These are phyloP conservation scores for Knoxia roxburghii DNA, from an alignment of 257 asterid species.

Conservation along the genomic window DNA sequence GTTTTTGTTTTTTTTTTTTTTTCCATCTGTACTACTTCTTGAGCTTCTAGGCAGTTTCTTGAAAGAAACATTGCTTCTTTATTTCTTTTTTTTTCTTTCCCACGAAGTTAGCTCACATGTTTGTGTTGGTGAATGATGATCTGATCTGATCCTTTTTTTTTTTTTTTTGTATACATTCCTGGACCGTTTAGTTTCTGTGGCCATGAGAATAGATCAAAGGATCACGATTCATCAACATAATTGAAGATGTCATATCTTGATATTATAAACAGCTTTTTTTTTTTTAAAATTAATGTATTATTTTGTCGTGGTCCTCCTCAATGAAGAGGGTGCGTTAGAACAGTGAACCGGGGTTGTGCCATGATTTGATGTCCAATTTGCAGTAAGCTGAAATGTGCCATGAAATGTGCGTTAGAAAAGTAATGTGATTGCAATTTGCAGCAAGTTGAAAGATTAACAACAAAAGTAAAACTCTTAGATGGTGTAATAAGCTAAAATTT, in stretches of 20 bases:
- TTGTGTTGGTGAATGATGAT: neutral
- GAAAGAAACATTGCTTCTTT: neutral
- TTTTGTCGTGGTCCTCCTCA: neutral
- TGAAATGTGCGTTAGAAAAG: no score
- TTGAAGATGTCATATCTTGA: conserved; percentile 1
- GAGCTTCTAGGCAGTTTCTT: neutral
- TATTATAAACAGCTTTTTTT: neutral
- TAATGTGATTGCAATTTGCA: neutral
- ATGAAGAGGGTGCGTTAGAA: neutral
- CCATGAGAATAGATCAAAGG: conserved; percentile 5
- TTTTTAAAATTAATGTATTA: neutral
- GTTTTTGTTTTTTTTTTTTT: neutral
- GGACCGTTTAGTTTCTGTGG: neutral
- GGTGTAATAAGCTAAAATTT: neutral
- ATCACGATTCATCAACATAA: neutral
- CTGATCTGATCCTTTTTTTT: neutral
- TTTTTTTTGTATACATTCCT: neutral
- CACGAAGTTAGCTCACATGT: neutral
- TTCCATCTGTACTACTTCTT: neutral
- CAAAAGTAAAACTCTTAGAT: neutral
- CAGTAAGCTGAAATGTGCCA: no score
- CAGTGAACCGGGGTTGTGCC: neutral
- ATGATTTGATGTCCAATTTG: neutral
- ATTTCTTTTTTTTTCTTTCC: neutral
- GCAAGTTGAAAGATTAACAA: neutral